A percentile compares a stretch with the other conserved stretches of the same genome.
These are phyloP conservation scores for Peziza echinospora DNA, from an alignment of 495 filamentous ascomycete species.

Conservation along the genomic window DNA sequence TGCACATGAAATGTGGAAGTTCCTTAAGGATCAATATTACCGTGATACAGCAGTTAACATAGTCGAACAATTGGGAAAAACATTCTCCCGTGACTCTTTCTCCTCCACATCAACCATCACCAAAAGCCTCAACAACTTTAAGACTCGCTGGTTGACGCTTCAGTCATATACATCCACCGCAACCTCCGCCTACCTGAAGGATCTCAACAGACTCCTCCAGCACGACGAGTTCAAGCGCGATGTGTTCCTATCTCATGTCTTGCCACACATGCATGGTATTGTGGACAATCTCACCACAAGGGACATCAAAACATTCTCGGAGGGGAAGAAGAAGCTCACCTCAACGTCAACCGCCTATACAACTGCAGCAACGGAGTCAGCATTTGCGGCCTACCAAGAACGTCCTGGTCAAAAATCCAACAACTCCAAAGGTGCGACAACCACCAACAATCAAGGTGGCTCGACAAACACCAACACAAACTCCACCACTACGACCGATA, in stretches of 20 bases:
- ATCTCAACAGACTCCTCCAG: too few species aligned
- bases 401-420: too few species aligned
- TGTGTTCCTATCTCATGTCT: neutral
- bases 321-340: neutral
- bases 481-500: too few species aligned
- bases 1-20: neutral
- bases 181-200: too few species aligned
- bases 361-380: too few species aligned
- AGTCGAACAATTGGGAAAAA: too few species aligned
- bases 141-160: neutral
- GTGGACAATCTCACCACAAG: neutral
- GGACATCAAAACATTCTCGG: neutral
- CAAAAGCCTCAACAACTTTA: neutral
- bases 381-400: too few species aligned
- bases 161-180: neutral
- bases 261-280: neutral
- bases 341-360: neutral
- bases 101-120: too few species aligned
- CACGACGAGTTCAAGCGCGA: conserved; percentile 1
- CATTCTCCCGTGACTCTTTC: too few species aligned
- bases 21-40: neutral
- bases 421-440: too few species aligned
- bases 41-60: neutral
- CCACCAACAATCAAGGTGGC: too few species aligned
- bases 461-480: too few species aligned